Evolutionary conservation across 1,139 yeast species (phyloP).

Genomic region (Blastobotrys ciferrii): DNA sequence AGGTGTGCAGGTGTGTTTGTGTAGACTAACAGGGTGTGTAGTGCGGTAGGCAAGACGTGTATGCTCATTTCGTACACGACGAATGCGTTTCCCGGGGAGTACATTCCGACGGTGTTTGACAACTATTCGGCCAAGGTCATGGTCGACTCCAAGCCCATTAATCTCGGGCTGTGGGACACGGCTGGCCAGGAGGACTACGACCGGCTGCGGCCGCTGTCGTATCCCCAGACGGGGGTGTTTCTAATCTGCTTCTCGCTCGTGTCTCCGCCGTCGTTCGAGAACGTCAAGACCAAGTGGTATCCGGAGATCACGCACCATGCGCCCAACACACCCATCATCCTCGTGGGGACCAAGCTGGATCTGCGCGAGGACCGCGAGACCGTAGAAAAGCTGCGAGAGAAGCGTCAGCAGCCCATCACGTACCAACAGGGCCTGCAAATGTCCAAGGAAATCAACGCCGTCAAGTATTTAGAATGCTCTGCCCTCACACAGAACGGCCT

Average conservation of each 20-base stretch:
- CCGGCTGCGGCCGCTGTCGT: constrained; percentile 82
- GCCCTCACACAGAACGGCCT: constrained; percentile 85
- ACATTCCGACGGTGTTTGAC: constrained; percentile 91
- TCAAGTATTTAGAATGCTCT: constrained; percentile 78
- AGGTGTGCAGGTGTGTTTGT: too few relatives aligned
- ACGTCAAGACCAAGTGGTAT: constrained; percentile 70
- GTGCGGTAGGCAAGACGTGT: constrained; percentile 94
- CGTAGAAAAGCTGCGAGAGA: constrained; percentile 65
- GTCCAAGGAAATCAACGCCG: constrained; percentile 72
- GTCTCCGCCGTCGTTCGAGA: constrained; percentile 76
- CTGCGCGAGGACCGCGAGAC: constrained; percentile 78
- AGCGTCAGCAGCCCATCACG: constrained; percentile 61
- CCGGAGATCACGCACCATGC: constrained; percentile 89
- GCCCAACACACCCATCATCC: constrained; percentile 70
- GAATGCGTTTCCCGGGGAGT: constrained; percentile 91
- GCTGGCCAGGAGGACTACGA: constrained; percentile 97
- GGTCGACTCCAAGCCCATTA: constrained; percentile 77
- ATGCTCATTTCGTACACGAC: constrained; percentile 87
- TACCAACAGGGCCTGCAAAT: constrained; percentile 61
- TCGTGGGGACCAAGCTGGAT: constrained; percentile 87
- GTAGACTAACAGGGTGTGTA: constrained; percentile 23
- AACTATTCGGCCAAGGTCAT: constrained; percentile 85
- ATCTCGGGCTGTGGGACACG: constrained; percentile 93
- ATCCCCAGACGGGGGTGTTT: constrained; percentile 90
- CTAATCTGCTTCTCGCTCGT: constrained; percentile 84